Evolutionary conservation across 176 grass and related monocot species (phyloP).

Genomic region (Carex cristatella): DNA sequence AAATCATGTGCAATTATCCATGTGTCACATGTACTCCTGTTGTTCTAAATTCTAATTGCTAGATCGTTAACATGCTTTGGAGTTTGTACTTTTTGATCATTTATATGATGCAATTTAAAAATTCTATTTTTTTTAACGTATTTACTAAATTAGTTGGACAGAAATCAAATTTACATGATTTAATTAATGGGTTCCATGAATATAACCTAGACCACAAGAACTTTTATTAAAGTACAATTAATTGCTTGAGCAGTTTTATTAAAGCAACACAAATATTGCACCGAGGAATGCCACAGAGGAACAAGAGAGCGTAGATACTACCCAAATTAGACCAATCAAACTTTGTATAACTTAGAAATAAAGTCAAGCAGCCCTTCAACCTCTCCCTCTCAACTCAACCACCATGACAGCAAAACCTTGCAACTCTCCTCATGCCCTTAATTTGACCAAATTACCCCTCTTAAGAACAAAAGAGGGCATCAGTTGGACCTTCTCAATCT

Average conservation of each 20-base stretch:
- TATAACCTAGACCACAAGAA: not conserved
- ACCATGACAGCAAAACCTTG: slow-evolving; percentile 66
- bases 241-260: not conserved
- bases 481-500: slow-evolving; percentile 74
- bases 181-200: not conserved
- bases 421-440: not conserved
- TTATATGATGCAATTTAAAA: not conserved
- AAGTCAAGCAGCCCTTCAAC: slow-evolving; percentile 59
- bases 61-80: not conserved
- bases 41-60: not conserved
- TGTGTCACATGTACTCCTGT: not conserved
- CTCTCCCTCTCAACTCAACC: slow-evolving; percentile 43
- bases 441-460: slow-evolving; percentile 48
- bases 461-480: slow-evolving; percentile 34
- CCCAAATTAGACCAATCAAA: slow-evolving; percentile 6
- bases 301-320: not conserved
- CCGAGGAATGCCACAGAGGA: not conserved
- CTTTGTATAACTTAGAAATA: slow-evolving; percentile 29
- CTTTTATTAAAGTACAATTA: not conserved
- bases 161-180: not conserved
- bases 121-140: not conserved
- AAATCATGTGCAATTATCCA: slow-evolving; percentile 13
- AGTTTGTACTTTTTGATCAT: not conserved
- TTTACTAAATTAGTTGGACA: not conserved
- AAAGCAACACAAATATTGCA: not conserved